phyloP scores from a whole-genome alignment of 495 filamentous ascomycete species.

The Neurospora sp. region DNA sequence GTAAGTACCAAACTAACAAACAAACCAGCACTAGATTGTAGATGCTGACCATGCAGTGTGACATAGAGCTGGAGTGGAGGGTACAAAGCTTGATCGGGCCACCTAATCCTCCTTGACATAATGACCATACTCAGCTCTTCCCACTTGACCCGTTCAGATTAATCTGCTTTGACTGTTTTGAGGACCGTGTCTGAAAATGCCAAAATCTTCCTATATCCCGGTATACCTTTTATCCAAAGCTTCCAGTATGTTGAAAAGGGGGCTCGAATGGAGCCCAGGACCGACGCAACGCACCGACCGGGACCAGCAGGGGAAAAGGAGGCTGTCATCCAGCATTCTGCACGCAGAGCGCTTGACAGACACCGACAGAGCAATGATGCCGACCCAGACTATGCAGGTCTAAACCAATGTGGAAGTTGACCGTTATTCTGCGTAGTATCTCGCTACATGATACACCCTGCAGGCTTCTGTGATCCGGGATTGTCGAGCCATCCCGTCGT shows the following conservation, averaged over 20 bases:
- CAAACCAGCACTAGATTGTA: too few species aligned
- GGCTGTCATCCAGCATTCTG: not conserved
- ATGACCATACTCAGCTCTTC: not conserved
- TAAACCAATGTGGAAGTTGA: not conserved
- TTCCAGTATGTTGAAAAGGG: not conserved
- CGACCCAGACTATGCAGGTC: not conserved
- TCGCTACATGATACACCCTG: not conserved
- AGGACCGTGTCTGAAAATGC: not conserved
- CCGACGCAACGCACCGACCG: not conserved
- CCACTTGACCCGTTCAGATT: not conserved
- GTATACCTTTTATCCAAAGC: not conserved
- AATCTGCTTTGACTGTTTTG: not conserved
- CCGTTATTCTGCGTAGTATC: not conserved
- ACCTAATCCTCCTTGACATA: not conserved
- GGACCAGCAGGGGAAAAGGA: not conserved
- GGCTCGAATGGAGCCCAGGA: not conserved
- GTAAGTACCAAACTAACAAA: too few species aligned
- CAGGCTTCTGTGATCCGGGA: not conserved
- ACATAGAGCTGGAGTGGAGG: not conserved
- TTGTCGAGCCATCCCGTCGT: not conserved
- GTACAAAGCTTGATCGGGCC: not conserved
- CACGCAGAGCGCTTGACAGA: not conserved
- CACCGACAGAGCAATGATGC: not conserved
- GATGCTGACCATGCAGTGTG: not conserved
- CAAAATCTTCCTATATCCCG: not conserved